phyloP scores from a whole-genome alignment of 2,329 filamentous ascomycete genomes.

The Botrytis paeoniae region DNA sequence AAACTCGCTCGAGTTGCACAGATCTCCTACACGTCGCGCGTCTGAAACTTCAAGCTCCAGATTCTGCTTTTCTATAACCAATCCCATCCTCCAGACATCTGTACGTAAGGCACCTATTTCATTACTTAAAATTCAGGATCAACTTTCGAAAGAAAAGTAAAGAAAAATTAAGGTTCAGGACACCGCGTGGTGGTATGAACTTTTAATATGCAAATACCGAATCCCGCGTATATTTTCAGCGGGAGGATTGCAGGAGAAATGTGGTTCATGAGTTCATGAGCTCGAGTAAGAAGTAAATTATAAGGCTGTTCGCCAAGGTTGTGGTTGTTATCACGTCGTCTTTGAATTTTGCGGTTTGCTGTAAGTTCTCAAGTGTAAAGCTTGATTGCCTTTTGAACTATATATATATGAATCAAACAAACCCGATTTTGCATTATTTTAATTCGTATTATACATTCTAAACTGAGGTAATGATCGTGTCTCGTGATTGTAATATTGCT shows the following conservation, averaged over 20 bases:
- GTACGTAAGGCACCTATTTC: neutral
- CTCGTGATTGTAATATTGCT: neutral
- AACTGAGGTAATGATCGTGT: constrained; percentile 5
- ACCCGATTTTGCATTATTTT: neutral
- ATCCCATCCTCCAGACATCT: neutral
- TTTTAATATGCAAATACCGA: neutral
- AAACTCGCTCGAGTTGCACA: neutral
- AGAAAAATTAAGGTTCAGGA: neutral
- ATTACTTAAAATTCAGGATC: neutral
- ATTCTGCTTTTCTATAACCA: neutral
- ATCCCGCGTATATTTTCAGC: neutral
- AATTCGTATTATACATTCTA: neutral
- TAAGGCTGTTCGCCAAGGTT: neutral
- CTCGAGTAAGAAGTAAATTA: neutral
- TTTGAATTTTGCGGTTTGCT: neutral
- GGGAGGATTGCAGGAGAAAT: neutral
- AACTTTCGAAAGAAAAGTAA: neutral
- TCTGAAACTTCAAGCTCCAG: neutral
- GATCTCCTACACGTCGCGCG: neutral
- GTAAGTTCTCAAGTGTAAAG: neutral
- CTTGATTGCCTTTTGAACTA: neutral
- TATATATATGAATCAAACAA: neutral
- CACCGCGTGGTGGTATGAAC: neutral
- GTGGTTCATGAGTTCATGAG: neutral
- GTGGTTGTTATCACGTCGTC: neutral